Evolutionary conservation across 768 basidiomycete genomes (phyloP).

Genomic region (Leucocoprinus leucothites): DNA sequence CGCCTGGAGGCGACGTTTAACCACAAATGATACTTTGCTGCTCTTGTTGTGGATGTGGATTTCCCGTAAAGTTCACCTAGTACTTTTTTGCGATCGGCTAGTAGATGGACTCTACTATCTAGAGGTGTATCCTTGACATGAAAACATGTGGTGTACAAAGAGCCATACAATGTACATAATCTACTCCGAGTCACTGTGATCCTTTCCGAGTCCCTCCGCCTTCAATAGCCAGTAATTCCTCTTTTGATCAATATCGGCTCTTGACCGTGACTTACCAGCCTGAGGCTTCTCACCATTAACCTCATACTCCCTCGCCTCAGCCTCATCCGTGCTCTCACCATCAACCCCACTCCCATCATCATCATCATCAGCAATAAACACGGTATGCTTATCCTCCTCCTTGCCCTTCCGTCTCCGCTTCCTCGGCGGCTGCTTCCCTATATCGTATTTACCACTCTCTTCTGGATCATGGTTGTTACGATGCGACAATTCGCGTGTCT

Average conservation of each 20-base stretch:
- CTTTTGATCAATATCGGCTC: constrained; percentile 24
- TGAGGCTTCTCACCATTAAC: constrained; percentile 10
- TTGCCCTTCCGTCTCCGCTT: constrained; percentile 46
- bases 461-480: constrained; percentile 24
- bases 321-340: constrained; percentile 16
- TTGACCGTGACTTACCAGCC: constrained; percentile 3
- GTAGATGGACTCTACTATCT: too few species aligned
- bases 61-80: too few species aligned
- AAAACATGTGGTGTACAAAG: too few species aligned
- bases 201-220: constrained; percentile 28
- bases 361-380: constrained; percentile 52
- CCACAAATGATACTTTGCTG: too few species aligned
- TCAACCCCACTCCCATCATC: constrained; percentile 23
- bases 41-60: too few species aligned
- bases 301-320: constrained; percentile 23
- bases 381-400: constrained; percentile 35
- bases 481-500: background rate
- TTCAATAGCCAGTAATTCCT: constrained; percentile 64
- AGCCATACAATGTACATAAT: too few species aligned
- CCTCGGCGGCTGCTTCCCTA: constrained; percentile 43
- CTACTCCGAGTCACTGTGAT: constrained; percentile 15
- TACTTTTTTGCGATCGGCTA: too few species aligned
- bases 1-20: too few species aligned
- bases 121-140: too few species aligned
- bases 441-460: constrained; percentile 59